Conservation (phyloP, 306 rosid species). For the peach (Prunus persica) region Prunus_persica_NCBIv2 NC_034012.1:4114001-4114500, state of each 20-base stretch:
- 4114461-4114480: neutral
- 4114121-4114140: neutral
- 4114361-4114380: neutral
- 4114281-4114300: neutral
- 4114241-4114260: neutral
- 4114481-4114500: neutral
- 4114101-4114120: neutral
- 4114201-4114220: neutral
- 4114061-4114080: neutral
- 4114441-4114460: neutral
- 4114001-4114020: neutral
- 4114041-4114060: slow-evolving; percentile 10
- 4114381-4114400: too few relatives aligned
- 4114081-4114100: neutral
- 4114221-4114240: neutral
- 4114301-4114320: neutral
- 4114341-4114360: neutral
- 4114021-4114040: neutral
- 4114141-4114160: neutral
- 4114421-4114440: neutral
- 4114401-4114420: neutral
- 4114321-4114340: neutral
- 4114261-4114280: neutral
- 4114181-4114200: neutral
- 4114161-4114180: neutral